These are phyloP conservation scores for Rubroshorea leprosula DNA, from an alignment of 345 rosid species.

Conservation along the genomic window DNA sequence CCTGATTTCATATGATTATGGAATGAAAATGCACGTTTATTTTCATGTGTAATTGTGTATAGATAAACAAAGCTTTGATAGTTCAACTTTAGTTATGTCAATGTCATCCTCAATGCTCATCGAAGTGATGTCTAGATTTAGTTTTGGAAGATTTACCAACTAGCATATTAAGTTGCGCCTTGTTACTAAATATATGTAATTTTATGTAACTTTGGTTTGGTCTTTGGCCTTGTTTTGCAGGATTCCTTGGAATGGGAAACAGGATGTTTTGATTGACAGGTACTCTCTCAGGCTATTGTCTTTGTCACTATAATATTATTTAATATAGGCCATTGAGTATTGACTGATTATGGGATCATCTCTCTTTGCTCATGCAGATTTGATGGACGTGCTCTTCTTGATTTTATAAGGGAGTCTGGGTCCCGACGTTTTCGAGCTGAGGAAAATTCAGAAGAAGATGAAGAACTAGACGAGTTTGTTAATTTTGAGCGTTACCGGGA, in stretches of 20 bases:
- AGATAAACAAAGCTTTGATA: no score
- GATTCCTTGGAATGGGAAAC: conserved; percentile 22
- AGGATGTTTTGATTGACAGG: conserved; percentile 82
- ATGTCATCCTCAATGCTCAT: not conserved
- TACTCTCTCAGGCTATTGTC: conserved; percentile 6
- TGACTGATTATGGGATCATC: not conserved
- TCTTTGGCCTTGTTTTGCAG: not conserved
- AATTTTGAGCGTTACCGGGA: conserved; percentile 99
- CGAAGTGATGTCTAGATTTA: not conserved
- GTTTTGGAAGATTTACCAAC: not conserved
- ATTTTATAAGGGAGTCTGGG: conserved; percentile 80
- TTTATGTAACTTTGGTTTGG: not conserved
- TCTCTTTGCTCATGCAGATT: conserved; percentile 35
- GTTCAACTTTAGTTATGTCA: no score
- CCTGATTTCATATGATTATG: not conserved
- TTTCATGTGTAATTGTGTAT: no score
- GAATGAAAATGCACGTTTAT: no score
- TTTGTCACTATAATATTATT: not conserved
- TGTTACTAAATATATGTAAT: not conserved
- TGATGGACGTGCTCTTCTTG: conserved; percentile 93
- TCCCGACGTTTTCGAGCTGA: conserved; percentile 36
- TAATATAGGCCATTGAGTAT: not conserved
- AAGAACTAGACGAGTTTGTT: conserved; percentile 99
- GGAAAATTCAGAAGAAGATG: conserved; percentile 80
- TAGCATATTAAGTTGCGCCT: not conserved